Base-by-base conservation (phyloP, 73 alveolate genomes). In the Diophrys appendiculata region DNA sequence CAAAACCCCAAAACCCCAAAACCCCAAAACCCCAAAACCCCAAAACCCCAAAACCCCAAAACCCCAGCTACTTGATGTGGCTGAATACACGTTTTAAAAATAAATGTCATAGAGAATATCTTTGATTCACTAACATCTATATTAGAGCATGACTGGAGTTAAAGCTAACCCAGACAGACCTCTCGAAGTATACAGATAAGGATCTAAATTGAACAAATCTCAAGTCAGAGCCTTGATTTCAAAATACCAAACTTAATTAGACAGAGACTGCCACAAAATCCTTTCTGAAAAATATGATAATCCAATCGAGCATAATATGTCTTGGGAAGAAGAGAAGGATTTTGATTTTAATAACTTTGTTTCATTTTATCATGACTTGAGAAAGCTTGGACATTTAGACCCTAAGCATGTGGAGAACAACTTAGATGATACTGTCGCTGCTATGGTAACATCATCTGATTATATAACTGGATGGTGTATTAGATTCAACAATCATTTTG, bases 121-220 rank as follows among this genome's bases (percentile, higher is more conserved):
- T n/a, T n/a, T n/a, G n/a, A n/a, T n/a, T n/a, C 24, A 54, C 86
- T 14, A 88, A 92, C 34, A 89, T 92, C 22, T 81, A 89, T 67
- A 78, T 87, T 30, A 35, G 73, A 56, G 81, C 78, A n/a, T 68
- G 81, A 25, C 43, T 73, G 26, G 79, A 81, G 29, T 78, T 78
- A 11, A 43, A 43, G 60, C 60, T 18, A 43, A 18, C 5, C 60
- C 60, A 11, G 60, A 43, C 60, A 43, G 60, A 43, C 60, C 60
- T 11, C 60, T 43, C 60, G n/a, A 43, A 43, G 60, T 5, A 43
- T 43, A 43, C 60, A 43, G 60, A 43, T 5, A 43, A 18, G 5
- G 18, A 43, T 43, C 60, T 11, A 43, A 43, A 5, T 11, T 43
- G n/a, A 43, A 43, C 5, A 18, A 43, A 18, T 5, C 5, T 11